Evolutionary conservation across 257 asterid genomes (phyloP).

Genomic region (Leptodermis oblonga): DNA sequence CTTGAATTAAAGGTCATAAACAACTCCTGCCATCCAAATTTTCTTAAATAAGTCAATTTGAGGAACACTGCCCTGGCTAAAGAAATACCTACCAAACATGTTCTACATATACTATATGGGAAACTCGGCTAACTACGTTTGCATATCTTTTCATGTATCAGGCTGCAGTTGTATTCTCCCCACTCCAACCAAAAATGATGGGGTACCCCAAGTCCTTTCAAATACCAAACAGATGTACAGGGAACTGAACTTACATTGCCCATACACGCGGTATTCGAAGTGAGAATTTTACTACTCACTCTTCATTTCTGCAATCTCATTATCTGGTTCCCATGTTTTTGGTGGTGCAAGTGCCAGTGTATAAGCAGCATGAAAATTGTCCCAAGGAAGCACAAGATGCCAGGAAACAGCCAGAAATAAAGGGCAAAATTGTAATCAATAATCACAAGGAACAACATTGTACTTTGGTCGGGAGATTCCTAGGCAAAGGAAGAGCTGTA

Average conservation of each 20-base stretch:
- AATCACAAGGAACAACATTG: constrained; percentile 72
- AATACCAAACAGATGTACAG: constrained; percentile 42
- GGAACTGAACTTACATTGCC: constrained; percentile 34
- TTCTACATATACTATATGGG: constrained; percentile 23
- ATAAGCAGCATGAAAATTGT: constrained; percentile 22
- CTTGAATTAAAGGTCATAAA: neutral
- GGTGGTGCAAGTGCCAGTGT: constrained; percentile 34
- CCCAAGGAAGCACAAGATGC: constrained; percentile 22
- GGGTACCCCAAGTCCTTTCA: constrained; percentile 35
- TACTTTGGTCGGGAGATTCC: constrained; percentile 66
- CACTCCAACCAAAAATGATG: constrained; percentile 35
- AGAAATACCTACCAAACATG: constrained; percentile 16
- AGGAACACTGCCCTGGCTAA: constrained; percentile 17
- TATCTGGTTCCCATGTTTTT: constrained; percentile 29
- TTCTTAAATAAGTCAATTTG: constrained; percentile 16
- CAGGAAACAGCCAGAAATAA: constrained; percentile 24
- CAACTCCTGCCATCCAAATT: neutral
- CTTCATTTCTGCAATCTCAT: constrained; percentile 30
- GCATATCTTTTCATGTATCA: constrained; percentile 27
- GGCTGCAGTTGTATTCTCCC: constrained; percentile 27
- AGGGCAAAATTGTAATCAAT: constrained; percentile 33
- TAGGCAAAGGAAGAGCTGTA: constrained; percentile 66
- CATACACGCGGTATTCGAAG: constrained; percentile 44
- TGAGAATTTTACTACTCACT: constrained; percentile 32
- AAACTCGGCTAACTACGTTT: constrained; percentile 26